Evolutionary conservation across 2,329 filamentous ascomycete species (phyloP), one percentile per base, ranked within the genome.

Genomic region (Ophiostoma tasmaniense): DNA sequence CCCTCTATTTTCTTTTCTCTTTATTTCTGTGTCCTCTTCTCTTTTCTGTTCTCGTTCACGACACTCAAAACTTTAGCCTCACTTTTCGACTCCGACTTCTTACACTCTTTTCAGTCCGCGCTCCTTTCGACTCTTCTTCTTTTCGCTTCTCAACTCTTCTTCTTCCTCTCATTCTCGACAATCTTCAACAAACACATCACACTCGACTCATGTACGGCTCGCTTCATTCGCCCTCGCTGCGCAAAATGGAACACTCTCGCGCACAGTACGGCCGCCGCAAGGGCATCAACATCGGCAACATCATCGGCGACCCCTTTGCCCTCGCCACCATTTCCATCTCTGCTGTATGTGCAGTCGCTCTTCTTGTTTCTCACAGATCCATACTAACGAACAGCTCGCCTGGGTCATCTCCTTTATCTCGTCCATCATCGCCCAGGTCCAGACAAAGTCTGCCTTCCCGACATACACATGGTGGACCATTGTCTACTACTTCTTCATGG

Each of bases 241-340:
- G 82, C 80, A 93, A 92, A 88, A 92, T 92, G 90, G 90, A 93
- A 83, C 83, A 87, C 78, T 85, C 85, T 73, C 84, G 86, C 77
- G 81, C 76, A 72, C 79, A 80, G 73, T 85, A 88, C 76, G 82
- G 81, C 68, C 79, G 83, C 76, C 82, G 85, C 76, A 82, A 78
- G 76, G 81, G 82, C 75, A 89, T 97, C 79, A 90, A 87, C 79
- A 80, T 93, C 79, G 91, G 91, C 77, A 96, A 97, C 80, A 93
- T 99, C 75, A 85, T 97, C 71, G 95, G 95, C 75, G 94, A 99
- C 80, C 95, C 95, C 6, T 98, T 99, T 80, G 93, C 94, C 71
- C 86, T 99, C 71, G 93, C 93, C 68, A 98, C 95, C 45, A 87
- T 96, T 73, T 97, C 94, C 70, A 97, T 98, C 78, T 87, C 90